Conservation (phyloP, 345 rosid species). For the Pugionium cornutum region DNA sequence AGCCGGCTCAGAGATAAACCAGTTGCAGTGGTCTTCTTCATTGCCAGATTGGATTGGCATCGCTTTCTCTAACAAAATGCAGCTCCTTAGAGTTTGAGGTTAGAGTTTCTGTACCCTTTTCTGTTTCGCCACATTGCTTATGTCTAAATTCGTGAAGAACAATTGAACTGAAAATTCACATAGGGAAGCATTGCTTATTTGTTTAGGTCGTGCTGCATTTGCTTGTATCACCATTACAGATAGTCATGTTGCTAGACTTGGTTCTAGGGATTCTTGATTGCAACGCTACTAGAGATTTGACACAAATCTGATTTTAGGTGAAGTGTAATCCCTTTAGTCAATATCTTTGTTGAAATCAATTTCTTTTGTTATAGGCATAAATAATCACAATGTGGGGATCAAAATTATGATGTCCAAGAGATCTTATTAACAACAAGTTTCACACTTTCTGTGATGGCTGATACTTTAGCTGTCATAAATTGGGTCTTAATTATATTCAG, state of each 20-base stretch:
- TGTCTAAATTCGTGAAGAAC: neutral
- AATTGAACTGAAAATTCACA: neutral
- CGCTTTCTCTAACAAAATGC: slow-evolving; percentile 82
- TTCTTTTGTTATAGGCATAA: neutral
- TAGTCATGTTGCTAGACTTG: neutral
- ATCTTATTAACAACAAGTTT: neutral
- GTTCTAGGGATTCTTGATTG: slow-evolving; percentile 12
- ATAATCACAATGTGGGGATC: neutral
- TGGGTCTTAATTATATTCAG: neutral
- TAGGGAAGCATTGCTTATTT: neutral
- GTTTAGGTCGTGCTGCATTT: neutral
- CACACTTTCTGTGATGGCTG: neutral
- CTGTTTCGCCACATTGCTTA: neutral
- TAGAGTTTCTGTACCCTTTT: neutral
- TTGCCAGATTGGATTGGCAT: slow-evolving; percentile 92
- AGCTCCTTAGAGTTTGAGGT: slow-evolving; percentile 86
- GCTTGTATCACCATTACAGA: neutral
- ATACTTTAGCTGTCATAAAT: neutral
- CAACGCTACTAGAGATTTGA: neutral
- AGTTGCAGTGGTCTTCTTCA: slow-evolving; percentile 87
- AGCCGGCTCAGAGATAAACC: slow-evolving; percentile 82
- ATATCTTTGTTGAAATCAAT: neutral
- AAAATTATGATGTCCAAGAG: neutral
- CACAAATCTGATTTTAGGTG: neutral
- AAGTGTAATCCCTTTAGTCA: neutral